phyloP scores from a whole-genome alignment of 2,329 filamentous ascomycete species.

The Aureobasidium pullulans region DNA sequence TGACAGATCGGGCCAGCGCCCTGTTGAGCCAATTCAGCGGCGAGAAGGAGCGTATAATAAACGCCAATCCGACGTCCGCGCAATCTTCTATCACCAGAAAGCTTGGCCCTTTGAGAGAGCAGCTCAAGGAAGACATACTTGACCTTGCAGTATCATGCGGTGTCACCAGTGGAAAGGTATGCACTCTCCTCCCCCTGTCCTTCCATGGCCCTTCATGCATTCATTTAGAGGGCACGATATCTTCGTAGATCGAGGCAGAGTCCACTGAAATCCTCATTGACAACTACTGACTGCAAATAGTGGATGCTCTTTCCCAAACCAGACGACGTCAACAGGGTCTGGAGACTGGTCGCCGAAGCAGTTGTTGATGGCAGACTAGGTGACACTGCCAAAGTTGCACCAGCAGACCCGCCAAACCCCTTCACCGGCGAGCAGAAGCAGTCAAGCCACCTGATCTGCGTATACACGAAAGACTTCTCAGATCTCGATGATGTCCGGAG shows the following conservation, averaged over 20 bases:
- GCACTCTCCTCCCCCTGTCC: constrained; percentile 1
- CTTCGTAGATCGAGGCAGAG: too few species aligned
- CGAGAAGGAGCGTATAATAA: constrained; percentile 42
- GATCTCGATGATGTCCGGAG: constrained; percentile 61
- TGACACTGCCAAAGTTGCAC: constrained; percentile 64
- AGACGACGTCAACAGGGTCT: constrained; percentile 52
- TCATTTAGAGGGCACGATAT: too few species aligned
- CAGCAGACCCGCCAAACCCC: constrained; percentile 34
- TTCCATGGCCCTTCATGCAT: not conserved
- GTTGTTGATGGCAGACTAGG: constrained; percentile 65
- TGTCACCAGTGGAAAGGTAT: constrained; percentile 60
- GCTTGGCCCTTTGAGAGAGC: constrained; percentile 35
- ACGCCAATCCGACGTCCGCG: constrained; percentile 43
- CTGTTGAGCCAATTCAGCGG: constrained; percentile 46
- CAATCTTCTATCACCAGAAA: constrained; percentile 31
- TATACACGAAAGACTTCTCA: constrained; percentile 70
- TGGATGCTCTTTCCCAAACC: constrained; percentile 66
- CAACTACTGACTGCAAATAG: constrained; percentile 29
- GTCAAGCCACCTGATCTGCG: constrained; percentile 52
- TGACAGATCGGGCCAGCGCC: constrained; percentile 42
- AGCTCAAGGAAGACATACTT: constrained; percentile 49
- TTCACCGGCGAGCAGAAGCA: constrained; percentile 32
- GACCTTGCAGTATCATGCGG: constrained; percentile 52
- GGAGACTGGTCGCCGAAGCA: constrained; percentile 59
- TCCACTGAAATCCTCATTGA: not conserved